Base-by-base conservation (phyloP, 192 early-diverging fungal species). In the Phycomyces nitens region DNA sequence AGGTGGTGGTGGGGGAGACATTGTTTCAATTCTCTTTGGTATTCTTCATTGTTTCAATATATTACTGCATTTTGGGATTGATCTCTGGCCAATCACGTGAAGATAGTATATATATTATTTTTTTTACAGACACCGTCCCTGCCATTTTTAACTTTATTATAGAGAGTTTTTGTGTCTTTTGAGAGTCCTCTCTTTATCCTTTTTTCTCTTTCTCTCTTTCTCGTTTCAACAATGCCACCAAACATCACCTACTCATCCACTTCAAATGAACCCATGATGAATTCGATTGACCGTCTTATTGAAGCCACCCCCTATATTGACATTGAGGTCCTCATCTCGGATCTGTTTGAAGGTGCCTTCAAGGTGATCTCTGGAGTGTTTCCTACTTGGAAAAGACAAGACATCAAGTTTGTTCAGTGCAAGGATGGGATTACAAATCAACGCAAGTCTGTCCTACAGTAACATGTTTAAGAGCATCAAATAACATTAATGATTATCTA, bases 391-490 rank as follows among this genome's bases (percentile, higher is more conserved):
- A 68, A 71, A 9, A 67, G 53, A 26, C 66, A 81, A 15, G 80
- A 91, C 39, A 69, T 91, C 23, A 72, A 62, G 5, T 76, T 89
- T 51, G 65, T 78, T 20, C 84, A 92, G 64, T 89, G 80, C 79
- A 90, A 88, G 66, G 89, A 89, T 63, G 90, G 90, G 24, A 92
- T 92, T 50, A 92, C 90, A 59, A 92, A 92, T 72, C 90, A 92
- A 69, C 66, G 83, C 82, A 82, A 76, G 76, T 67, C n/a, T n/a
- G n/a, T n/a, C n/a, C n/a, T n/a, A n/a, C n/a, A n/a, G n/a, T n/a
- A n/a, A n/a, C n/a, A n/a, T n/a, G n/a, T n/a, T n/a, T n/a, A n/a
- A n/a, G n/a, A n/a, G n/a, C n/a, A n/a, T n/a, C 34, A 39, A 8
- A 2, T 20, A n/a, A 23, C 18, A 8, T 15, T 12, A 23, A 40